Conservation (phyloP, 1,284 basidiomycete genomes). For the Ustilago hordei region DNA sequence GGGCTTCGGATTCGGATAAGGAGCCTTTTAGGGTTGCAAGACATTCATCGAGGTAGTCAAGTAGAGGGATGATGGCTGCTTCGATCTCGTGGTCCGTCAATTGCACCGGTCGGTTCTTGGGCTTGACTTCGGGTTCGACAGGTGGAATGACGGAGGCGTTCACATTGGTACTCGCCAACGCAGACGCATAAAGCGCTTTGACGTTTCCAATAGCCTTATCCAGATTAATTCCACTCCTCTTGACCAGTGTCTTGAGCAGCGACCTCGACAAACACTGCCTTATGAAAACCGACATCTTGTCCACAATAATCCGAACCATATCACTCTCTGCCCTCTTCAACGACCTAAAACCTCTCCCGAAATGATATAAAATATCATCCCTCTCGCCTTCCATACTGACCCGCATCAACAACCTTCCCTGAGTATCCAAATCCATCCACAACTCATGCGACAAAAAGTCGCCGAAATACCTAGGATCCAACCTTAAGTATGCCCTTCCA, state of each 20-base stretch:
- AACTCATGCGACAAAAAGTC: conserved; percentile 91
- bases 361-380: conserved; percentile 97
- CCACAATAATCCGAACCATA: conserved; percentile 95
- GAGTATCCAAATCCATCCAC: conserved; percentile 90
- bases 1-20: conserved; percentile 77
- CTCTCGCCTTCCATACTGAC: conserved; percentile 99
- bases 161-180: conserved; percentile 61
- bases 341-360: conserved; percentile 93
- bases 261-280: conserved; percentile 86
- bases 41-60: conserved; percentile 97
- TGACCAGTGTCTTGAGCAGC: conserved; percentile 73
- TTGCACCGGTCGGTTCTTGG: conserved; percentile 74
- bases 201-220: conserved; percentile 68
- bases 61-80: conserved; percentile 87
- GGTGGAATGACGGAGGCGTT: conserved; percentile 64
- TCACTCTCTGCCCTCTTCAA: conserved; percentile 93
- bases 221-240: conserved; percentile 63
- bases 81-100: conserved; percentile 94
- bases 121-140: conserved; percentile 53
- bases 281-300: conserved; percentile 98
- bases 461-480: conserved; percentile 88
- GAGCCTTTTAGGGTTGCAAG: conserved; percentile 90
- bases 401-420: conserved; percentile 85
- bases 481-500: conserved; percentile 89
- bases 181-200: conserved; percentile 66